A percentile compares a stretch with the other conserved stretches of the same genome.
Evolutionary conservation across 73 alveolate genomes (phyloP).

Genomic region (Urostyla sp.): DNA sequence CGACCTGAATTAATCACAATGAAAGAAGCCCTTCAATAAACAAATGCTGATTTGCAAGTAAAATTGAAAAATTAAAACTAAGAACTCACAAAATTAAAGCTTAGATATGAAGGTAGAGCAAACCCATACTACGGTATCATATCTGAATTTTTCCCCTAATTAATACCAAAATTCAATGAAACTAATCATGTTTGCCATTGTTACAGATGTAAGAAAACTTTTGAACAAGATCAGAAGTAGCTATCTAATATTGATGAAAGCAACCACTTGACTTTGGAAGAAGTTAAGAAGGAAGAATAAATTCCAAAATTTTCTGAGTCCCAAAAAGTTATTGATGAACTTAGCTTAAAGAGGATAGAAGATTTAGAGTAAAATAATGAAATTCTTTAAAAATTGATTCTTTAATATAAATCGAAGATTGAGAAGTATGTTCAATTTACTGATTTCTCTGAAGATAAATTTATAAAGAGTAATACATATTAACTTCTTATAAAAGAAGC

Average conservation of each 20-base stretch:
- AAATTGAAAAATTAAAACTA: not conserved
- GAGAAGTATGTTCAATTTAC: not conserved
- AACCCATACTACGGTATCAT: constrained; percentile 5
- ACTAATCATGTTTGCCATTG: not conserved
- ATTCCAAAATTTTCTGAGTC: not conserved
- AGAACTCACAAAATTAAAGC: not conserved
- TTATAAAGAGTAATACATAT: not conserved
- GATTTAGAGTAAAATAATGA: not conserved
- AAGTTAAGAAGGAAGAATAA: not conserved
- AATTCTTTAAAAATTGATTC: not conserved
- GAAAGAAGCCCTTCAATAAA: too few species aligned
- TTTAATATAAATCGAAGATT: not conserved
- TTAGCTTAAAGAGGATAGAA: constrained; percentile 14
- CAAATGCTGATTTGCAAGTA: too few species aligned
- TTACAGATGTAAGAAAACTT: not conserved
- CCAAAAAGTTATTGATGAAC: not conserved
- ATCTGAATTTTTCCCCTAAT: constrained; percentile 4
- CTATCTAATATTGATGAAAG: not conserved
- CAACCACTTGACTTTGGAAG: not conserved
- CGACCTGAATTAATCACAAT: too few species aligned
- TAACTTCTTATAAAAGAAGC: not conserved
- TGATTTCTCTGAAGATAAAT: constrained; percentile 28
- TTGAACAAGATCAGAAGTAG: not conserved
- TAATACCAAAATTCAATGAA: not conserved
- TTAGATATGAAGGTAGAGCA: constrained; percentile 3